Base-by-base conservation (phyloP, 352 stramenopile genomes). In the Globisporangium megalacanthum region DNA sequence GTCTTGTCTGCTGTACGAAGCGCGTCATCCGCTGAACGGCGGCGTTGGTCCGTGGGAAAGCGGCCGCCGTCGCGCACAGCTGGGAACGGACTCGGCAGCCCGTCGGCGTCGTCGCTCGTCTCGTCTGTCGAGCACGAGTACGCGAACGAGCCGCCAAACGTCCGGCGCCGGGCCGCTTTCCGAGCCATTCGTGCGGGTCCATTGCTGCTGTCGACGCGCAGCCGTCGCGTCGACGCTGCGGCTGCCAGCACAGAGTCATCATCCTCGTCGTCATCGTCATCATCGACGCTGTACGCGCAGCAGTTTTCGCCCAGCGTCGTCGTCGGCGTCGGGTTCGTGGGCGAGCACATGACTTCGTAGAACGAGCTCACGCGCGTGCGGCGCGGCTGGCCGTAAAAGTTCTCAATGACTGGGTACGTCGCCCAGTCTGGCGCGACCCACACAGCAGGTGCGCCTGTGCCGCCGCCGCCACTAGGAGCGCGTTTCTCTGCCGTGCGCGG, bases 321-420 rank as follows among this genome's bases (percentile, higher is more conserved):
- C 13, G 79, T 89, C 6, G 64, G 64, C 42, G 64, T 66, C 2
- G 67, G 73, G 50, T 77, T 79, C 31, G 68, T 77, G n/a, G 84
- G 84, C 4, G 84, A 94, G 50, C 75, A 80, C 77, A 94, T 90
- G 11, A 91, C 79, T 48, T 94, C 84, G 52, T 83, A 79, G 56
- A 90, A 92, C n/a, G 80, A 92, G 61, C 77, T 89, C 19, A 72
- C 69, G 48, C 82, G 73, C 25, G 68, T 53, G 33, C 69, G 69
- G 9, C 63, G 62, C 17, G 73, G 55, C 41, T 77, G 66, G 48
- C 79, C 80, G 63, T 94, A 92, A 58, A 83, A 94, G 57, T 77
- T 85, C 61, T 92, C 82, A 46, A 92, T 86, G 36, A 94, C 70
- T 5, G 84, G 84, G 55, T 94, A 73, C 50, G 75, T 54, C 1